phyloP scores from a whole-genome alignment of 805 yeast genomes.

The Cyberlindnera lachancei region DNA sequence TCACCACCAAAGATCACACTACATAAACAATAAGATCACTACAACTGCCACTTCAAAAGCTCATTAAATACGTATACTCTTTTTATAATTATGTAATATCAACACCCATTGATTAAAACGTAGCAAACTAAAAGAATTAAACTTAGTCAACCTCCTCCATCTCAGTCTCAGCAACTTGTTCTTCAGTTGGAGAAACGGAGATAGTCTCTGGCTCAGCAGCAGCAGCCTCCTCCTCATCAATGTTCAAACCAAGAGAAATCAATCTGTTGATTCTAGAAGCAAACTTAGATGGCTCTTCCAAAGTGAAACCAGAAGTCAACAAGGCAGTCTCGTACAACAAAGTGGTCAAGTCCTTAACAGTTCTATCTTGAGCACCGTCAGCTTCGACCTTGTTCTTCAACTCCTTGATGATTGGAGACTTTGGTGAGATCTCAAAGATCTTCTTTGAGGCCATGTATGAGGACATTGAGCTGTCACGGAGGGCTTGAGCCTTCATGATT shows the following conservation, averaged over 20 bases:
- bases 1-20: too few species aligned
- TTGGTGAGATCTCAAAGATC: conserved; percentile 98
- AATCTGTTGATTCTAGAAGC: conserved; percentile 98
- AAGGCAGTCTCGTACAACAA: conserved; percentile 96
- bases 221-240: conserved; percentile 77
- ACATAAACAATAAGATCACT: too few species aligned
- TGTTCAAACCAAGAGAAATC: conserved; percentile 95
- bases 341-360: conserved; percentile 95
- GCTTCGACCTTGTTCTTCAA: conserved; percentile 93
- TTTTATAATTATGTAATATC: too few species aligned
- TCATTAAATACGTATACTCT: too few species aligned
- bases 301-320: conserved; percentile 96
- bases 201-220: conserved; percentile 57
- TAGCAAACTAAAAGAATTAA: too few species aligned
- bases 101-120: too few species aligned
- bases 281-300: conserved; percentile 97
- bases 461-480: conserved; percentile 97
- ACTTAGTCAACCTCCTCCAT: conserved; percentile 98
- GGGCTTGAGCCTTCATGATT: conserved; percentile 99
- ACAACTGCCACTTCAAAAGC: background rate
- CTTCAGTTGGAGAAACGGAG: conserved; percentile 41
- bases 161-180: conserved; percentile 83
- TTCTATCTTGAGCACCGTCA: conserved; percentile 97
- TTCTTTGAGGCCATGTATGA: conserved; percentile 99
- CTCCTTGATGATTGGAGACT: conserved; percentile 90